phyloP scores from a whole-genome alignment of 2,329 filamentous ascomycete species.

The Colletotrichum sp. region DNA sequence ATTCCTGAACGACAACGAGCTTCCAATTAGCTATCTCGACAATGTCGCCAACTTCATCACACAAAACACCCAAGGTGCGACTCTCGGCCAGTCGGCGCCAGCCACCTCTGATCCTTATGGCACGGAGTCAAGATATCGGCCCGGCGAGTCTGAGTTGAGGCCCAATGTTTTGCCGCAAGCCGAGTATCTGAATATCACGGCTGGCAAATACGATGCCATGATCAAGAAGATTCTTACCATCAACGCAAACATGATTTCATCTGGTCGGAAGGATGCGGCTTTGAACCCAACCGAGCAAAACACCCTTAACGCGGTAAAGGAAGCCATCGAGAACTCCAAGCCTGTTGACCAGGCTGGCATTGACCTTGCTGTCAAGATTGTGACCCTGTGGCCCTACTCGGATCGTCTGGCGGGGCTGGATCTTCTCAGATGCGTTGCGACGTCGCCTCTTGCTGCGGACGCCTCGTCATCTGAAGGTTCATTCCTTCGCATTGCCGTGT shows the following conservation, averaged over 20 bases:
- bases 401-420: constrained; percentile 87
- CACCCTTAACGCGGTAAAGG: constrained; percentile 64
- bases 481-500: constrained; percentile 62
- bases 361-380: constrained; percentile 72
- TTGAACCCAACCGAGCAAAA: constrained; percentile 76
- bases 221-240: constrained; percentile 78
- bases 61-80: constrained; percentile 86
- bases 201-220: constrained; percentile 75
- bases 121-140: constrained; percentile 78
- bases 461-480: constrained; percentile 59
- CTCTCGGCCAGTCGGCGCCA: constrained; percentile 68
- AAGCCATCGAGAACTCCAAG: constrained; percentile 65
- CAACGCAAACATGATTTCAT: constrained; percentile 74
- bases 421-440: constrained; percentile 81
- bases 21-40: constrained; percentile 87
- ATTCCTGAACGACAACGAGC: constrained; percentile 87
- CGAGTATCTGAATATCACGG: constrained; percentile 78
- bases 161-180: constrained; percentile 77
- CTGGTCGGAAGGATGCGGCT: constrained; percentile 75
- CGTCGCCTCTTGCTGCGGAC: constrained; percentile 69
- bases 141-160: constrained; percentile 76
- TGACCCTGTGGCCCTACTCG: constrained; percentile 79
- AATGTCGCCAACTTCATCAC: constrained; percentile 93
- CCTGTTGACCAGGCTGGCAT: constrained; percentile 58
- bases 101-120: constrained; percentile 74